Percentiles rank a stretch among this genome's conserved stretches.
Conservation (phyloP, 148 eudicot species). For the Polygonum aviculare region DNA sequence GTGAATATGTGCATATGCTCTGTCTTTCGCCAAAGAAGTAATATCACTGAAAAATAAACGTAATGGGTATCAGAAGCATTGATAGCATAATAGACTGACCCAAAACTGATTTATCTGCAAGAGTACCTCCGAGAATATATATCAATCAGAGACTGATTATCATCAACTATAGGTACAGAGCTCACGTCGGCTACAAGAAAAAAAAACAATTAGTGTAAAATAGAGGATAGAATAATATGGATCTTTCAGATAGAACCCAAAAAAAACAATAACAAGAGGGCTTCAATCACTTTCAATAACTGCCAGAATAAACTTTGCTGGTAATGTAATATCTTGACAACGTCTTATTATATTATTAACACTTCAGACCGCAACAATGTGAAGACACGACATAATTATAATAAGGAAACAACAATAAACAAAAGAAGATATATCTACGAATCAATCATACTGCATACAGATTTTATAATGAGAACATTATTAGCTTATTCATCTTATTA, state of each 20-base stretch:
- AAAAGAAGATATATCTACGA: not conserved
- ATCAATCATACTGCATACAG: not conserved
- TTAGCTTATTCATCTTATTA: not conserved
- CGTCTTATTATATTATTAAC: not conserved
- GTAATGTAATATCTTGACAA: not conserved
- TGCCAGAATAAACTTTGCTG: not conserved
- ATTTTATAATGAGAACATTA: not conserved
- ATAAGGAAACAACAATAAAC: not conserved
- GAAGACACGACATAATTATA: not conserved
- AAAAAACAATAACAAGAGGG: not conserved
- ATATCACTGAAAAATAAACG: constrained; percentile 48
- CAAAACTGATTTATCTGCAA: not conserved
- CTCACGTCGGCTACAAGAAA: constrained; percentile 76
- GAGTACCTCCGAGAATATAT: constrained; percentile 77
- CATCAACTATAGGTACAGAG: constrained; percentile 87
- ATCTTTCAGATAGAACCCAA: not conserved
- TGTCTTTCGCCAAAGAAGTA: constrained; percentile 86
- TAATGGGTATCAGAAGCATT: not conserved
- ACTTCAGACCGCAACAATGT: not conserved
- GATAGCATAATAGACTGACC: constrained; percentile 5
- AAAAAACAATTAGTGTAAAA: not conserved
- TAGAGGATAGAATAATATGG: not conserved
- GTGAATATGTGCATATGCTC: constrained; percentile 69
- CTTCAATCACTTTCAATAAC: not conserved
- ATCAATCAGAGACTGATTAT: constrained; percentile 78